phyloP scores from a whole-genome alignment of 2,329 filamentous ascomycete genomes.

The Microcyclosporella mali region DNA sequence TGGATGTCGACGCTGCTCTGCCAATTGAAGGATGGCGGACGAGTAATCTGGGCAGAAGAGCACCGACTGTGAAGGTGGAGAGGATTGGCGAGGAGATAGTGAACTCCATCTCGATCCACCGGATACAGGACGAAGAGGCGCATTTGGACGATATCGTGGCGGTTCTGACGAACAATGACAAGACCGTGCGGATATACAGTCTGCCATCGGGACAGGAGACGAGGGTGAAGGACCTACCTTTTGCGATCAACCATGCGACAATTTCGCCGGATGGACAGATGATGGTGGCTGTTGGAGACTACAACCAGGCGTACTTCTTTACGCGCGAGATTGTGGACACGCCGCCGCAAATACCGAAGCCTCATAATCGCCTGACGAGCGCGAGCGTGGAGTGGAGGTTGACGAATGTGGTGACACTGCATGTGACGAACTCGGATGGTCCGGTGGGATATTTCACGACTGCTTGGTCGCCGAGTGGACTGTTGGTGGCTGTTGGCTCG shows the following conservation, averaged over 20 bases:
- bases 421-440: slow-evolving; percentile 34
- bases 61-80: slow-evolving; percentile 48
- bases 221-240: slow-evolving; percentile 66
- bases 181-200: slow-evolving; percentile 76
- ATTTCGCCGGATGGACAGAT: slow-evolving; percentile 82
- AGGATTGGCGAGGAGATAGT: slow-evolving; percentile 59
- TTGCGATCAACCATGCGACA: slow-evolving; percentile 89
- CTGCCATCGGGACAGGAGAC: slow-evolving; percentile 63
- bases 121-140: slow-evolving; percentile 47
- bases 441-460: slow-evolving; percentile 64
- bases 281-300: slow-evolving; percentile 79
- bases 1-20: slow-evolving; percentile 53
- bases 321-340: slow-evolving; percentile 39
- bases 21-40: slow-evolving; percentile 41
- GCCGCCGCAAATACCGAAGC: slow-evolving; percentile 34
- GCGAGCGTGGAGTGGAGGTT: slow-evolving; percentile 36
- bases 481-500: slow-evolving; percentile 67
- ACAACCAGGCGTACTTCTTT: slow-evolving; percentile 81
- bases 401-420: slow-evolving; percentile 37
- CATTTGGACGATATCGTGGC: slow-evolving; percentile 54
- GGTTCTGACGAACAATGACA: slow-evolving; percentile 84
- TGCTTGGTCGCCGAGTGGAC: slow-evolving; percentile 67
- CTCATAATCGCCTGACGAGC: slow-evolving; percentile 33
- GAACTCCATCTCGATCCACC: slow-evolving; percentile 61
- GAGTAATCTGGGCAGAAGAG: slow-evolving; percentile 5